phyloP scores from a whole-genome alignment of 306 rosid genomes.

The Rubus parviflorus region DNA sequence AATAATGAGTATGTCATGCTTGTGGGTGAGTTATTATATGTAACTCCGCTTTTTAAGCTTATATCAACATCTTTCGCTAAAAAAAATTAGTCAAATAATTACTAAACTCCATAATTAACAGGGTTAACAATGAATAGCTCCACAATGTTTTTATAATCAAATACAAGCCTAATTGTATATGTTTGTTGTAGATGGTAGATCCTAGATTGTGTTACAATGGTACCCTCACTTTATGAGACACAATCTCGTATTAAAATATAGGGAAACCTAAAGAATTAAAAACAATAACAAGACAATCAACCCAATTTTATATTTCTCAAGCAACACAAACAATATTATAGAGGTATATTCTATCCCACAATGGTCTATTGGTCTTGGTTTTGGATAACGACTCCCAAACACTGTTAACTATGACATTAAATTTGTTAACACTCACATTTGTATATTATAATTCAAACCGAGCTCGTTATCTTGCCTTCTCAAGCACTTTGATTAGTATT shows the following conservation, averaged over 20 bases:
- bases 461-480: not conserved
- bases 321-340: not conserved
- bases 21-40: no score
- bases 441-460: no score
- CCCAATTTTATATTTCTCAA: not conserved
- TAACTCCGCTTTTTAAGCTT: no score
- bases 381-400: not conserved
- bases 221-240: slow-evolving; percentile 4
- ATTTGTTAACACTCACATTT: not conserved
- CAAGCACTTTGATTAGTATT: not conserved
- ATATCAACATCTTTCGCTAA: no score
- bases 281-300: not conserved
- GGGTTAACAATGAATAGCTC: not conserved
- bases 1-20: no score
- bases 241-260: not conserved
- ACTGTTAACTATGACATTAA: not conserved
- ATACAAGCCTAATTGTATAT: not conserved
- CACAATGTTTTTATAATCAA: not conserved
- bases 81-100: not conserved
- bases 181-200: not conserved
- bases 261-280: not conserved
- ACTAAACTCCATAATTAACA: not conserved
- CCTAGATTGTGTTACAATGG: not conserved
- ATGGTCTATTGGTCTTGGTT: not conserved
- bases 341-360: not conserved